Conservation (phyloP, 495 filamentous ascomycete genomes). For the Hypoxylon trugodes region DNA sequence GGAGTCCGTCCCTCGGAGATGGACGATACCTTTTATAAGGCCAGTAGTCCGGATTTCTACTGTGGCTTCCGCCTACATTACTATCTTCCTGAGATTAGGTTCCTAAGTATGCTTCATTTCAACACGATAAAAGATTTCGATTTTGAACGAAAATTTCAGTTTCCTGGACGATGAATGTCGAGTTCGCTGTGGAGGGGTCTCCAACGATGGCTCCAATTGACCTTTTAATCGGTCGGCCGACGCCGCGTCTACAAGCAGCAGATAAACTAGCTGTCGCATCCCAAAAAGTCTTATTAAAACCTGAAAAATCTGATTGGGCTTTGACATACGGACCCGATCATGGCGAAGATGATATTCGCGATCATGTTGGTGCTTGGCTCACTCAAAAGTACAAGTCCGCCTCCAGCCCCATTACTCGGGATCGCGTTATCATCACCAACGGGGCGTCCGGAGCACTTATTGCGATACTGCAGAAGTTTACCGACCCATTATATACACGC, state of each 20-base stretch:
- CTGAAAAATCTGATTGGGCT: conserved; percentile 56
- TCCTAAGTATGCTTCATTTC: not conserved
- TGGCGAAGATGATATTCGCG: conserved; percentile 68
- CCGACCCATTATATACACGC: conserved; percentile 74
- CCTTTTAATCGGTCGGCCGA: conserved; percentile 69
- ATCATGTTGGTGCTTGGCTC: conserved; percentile 71
- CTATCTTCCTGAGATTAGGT: not conserved
- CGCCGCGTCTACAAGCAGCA: conserved; percentile 68
- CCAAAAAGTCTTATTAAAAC: conserved; percentile 60
- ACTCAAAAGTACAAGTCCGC: conserved; percentile 64
- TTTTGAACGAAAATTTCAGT: not conserved
- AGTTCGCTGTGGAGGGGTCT: not conserved
- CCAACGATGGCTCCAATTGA: conserved; percentile 54
- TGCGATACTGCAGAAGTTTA: conserved; percentile 71
- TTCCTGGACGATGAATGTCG: not conserved
- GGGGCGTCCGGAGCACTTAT: conserved; percentile 75
- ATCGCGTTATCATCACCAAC: conserved; percentile 75
- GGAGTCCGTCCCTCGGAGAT: conserved; percentile 3
- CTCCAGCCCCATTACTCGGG: conserved; percentile 48
- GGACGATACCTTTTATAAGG: not conserved
- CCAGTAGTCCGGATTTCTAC: not conserved
- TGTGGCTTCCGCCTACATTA: not conserved
- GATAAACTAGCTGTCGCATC: conserved; percentile 62
- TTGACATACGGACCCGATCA: conserved; percentile 76
- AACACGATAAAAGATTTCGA: not conserved